Percentiles rank a stretch among this genome's conserved stretches.
Conservation (phyloP, 2,329 filamentous ascomycete genomes). For the Claviceps citrina region DNA sequence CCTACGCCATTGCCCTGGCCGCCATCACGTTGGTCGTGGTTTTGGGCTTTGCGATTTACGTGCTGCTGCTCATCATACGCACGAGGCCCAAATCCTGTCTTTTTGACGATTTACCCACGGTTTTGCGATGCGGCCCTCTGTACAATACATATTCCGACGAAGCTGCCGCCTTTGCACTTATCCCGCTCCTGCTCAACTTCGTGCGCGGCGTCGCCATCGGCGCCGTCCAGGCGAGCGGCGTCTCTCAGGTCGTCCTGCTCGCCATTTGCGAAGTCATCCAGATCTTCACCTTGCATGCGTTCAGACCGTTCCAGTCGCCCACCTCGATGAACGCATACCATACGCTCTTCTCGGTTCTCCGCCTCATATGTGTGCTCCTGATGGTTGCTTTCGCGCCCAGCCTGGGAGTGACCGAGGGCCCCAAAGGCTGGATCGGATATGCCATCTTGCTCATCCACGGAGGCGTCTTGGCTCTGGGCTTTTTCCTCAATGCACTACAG, state of each 20-base stretch:
- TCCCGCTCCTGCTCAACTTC: constrained; percentile 73
- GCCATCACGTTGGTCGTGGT: constrained; percentile 59
- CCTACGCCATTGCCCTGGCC: constrained; percentile 58
- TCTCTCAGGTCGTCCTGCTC: constrained; percentile 80
- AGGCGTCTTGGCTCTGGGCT: constrained; percentile 73
- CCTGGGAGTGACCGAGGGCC: constrained; percentile 58
- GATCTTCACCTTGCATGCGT: constrained; percentile 72
- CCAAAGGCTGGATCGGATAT: constrained; percentile 92
- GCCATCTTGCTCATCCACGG: constrained; percentile 76
- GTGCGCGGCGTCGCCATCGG: constrained; percentile 81
- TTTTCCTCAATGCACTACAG: constrained; percentile 82
- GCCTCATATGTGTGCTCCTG: constrained; percentile 60
- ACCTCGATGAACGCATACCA: constrained; percentile 98
- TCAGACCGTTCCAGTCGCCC: constrained; percentile 75
- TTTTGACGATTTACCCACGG: constrained; percentile 83
- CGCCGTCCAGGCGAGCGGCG: constrained; percentile 80
- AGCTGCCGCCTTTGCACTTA: constrained; percentile 74
- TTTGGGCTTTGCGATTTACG: constrained; percentile 59
- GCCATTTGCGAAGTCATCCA: constrained; percentile 90
- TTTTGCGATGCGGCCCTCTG: constrained; percentile 78
- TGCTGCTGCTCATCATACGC: constrained; percentile 63
- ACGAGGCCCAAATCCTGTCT: constrained; percentile 73
- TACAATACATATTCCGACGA: constrained; percentile 98
- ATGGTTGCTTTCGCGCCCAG: constrained; percentile 76
- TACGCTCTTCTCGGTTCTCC: constrained; percentile 62